A percentile compares a stretch with the other conserved stretches of the same genome.
Conservation (phyloP, 2,329 filamentous ascomycete genomes). For the Exophiala spinifera region DNA sequence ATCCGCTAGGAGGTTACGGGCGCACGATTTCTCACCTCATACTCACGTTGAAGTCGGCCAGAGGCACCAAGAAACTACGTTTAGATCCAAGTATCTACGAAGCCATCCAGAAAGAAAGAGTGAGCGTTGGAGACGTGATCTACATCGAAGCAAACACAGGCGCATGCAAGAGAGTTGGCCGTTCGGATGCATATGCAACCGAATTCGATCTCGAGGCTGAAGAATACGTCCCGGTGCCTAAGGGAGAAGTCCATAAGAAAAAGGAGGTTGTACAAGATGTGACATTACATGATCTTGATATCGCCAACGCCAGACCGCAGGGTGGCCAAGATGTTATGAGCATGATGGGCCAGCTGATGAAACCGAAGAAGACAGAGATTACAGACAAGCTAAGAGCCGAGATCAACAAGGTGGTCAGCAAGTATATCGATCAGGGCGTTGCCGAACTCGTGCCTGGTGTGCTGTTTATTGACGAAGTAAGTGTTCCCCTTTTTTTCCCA, state of each 20-base stretch:
- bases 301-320: constrained; percentile 91
- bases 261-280: constrained; percentile 99
- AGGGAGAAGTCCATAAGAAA: constrained; percentile 99
- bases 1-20: constrained; percentile 92
- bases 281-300: constrained; percentile 91
- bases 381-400: constrained; percentile 93
- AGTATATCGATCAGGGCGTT: constrained; percentile 97
- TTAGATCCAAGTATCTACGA: constrained; percentile 98
- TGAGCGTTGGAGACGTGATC: constrained; percentile 93
- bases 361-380: constrained; percentile 99
- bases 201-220: constrained; percentile 98
- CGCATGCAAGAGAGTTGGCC: constrained; percentile 92
- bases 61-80: constrained; percentile 95
- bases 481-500: constrained; percentile 18
- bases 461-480: constrained; percentile 95
- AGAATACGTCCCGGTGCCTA: constrained; percentile 97
- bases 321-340: constrained; percentile 99
- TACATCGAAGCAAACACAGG: constrained; percentile 99
- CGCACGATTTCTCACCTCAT: constrained; percentile 95
- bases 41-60: constrained; percentile 90
- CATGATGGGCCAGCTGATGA: constrained; percentile 99
- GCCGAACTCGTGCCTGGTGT: constrained; percentile 97
- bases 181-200: constrained; percentile 94
- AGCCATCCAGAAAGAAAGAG: constrained; percentile 96
- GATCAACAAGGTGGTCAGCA: constrained; percentile 99